Evolutionary conservation across 495 filamentous ascomycete species (phyloP).

Genomic region (Podospora pseudocomata): DNA sequence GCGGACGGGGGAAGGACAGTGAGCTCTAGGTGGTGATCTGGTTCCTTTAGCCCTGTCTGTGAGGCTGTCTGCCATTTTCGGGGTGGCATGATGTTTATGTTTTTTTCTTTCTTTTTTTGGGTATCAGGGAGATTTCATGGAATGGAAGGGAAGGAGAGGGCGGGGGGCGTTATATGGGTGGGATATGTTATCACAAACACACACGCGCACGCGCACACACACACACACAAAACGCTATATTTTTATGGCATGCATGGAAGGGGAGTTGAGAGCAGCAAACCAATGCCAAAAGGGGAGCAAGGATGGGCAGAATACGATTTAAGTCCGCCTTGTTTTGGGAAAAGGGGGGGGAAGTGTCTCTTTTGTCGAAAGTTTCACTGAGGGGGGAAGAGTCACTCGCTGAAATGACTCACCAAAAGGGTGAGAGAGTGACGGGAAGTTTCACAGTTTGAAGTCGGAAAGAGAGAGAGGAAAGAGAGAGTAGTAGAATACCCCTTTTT

Average conservation of each 20-base stretch:
- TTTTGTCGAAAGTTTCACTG: no score
- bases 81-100: not conserved
- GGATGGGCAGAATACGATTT: not conserved
- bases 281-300: not conserved
- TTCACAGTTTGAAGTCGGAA: not conserved
- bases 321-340: no score
- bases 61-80: not conserved
- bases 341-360: no score
- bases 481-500: not conserved
- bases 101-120: not conserved
- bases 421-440: no score
- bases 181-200: not conserved
- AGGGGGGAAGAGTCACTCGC: no score
- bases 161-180: not conserved
- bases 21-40: slow-evolving; percentile 17
- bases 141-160: not conserved
- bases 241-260: not conserved
- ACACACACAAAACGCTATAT: not conserved
- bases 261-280: not conserved
- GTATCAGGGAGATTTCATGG: not conserved
- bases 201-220: no score
- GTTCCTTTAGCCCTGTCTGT: not conserved
- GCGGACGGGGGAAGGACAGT: slow-evolving; percentile 20
- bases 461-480: not conserved
- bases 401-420: no score